Percentiles rank a stretch among this genome's conserved stretches.
Conservation (phyloP, 768 basidiomycete genomes). For the Serendipita sp. region DNA sequence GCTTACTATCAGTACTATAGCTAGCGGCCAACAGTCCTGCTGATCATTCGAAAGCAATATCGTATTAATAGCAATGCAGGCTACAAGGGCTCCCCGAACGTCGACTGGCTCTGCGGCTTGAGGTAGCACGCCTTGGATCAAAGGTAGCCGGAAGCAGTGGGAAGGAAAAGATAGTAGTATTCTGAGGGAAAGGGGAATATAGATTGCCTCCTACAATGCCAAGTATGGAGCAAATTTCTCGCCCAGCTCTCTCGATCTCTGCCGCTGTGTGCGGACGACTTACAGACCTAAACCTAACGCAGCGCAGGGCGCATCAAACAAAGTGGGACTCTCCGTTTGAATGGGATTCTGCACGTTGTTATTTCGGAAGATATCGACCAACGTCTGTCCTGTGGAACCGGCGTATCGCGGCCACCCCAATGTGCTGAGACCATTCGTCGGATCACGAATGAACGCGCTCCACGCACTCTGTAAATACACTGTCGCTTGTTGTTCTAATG, state of each 20-base stretch:
- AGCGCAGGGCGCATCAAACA: not conserved
- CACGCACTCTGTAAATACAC: not conserved
- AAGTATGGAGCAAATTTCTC: too few species aligned
- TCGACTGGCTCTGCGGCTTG: not conserved
- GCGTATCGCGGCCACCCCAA: not conserved
- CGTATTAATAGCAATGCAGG: too few species aligned
- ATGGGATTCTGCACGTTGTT: not conserved
- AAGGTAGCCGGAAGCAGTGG: not conserved
- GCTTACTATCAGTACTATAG: too few species aligned
- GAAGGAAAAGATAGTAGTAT: not conserved
- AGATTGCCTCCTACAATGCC: not conserved
- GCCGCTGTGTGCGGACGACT: too few species aligned
- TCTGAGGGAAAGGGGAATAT: not conserved
- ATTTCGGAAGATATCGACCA: not conserved
- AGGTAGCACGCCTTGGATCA: not conserved
- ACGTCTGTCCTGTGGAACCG: not conserved
- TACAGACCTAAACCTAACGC: not conserved
- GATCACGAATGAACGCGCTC: not conserved
- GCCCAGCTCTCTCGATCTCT: too few species aligned
- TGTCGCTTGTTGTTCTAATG: too few species aligned
- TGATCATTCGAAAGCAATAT: too few species aligned
- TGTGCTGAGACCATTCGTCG: not conserved
- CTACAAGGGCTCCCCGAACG: not conserved
- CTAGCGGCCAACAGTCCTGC: too few species aligned
- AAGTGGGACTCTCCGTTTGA: not conserved